Evolutionary conservation across 306 rosid species (phyloP), one percentile per base, ranked within the genome.

Genomic region (Rosa lucieae): DNA sequence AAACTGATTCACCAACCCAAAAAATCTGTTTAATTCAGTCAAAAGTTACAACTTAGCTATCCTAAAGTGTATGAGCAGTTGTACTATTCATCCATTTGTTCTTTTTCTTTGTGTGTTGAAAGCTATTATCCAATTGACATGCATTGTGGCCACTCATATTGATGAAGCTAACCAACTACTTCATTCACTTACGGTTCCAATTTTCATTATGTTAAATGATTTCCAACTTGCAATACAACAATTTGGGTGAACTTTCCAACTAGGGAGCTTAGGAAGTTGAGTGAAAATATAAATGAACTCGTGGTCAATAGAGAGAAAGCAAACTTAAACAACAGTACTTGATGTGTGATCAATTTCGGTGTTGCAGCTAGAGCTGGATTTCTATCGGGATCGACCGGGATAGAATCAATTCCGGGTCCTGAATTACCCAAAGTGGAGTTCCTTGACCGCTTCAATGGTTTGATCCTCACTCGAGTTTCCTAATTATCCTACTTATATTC

Each of bases 341-440:
- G 62, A 35, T 61, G 68, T 47, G 14, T 21, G 56, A 47, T 3
- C 13, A 23, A 73, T 63, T 35, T 32, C 71, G 55, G 20, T 73
- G 62, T 80, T 82, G 80, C 95, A 92, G 99, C 92, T 46, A 82
- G 88, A 79, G 99, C 97, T 29, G 99, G 99, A 72, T 74, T 94
- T 56, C 86, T 94, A 82, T 94, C 97, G 11, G 99, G 99, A 81
- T 88, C 82, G 32, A 14, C 97, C 5, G 99, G 99, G 77, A 29
- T 94, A 79, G 99, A 94, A 79, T 89, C 99, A 49, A 23, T 92
- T 85, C 97, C 97, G 48, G 99, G 99, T 67, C 99, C 97, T 68
- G 73, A 91, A 85, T 82, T 94, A 10, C 99, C 99, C 48, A 82
- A 88, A 82, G 87, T 94, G 47, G 99, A 94, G 76, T 94, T 94